A percentile compares a stretch with the other conserved stretches of the same genome.
Conservation (phyloP, 352 stramenopile species). For the Peronospora belbahrii region DNA sequence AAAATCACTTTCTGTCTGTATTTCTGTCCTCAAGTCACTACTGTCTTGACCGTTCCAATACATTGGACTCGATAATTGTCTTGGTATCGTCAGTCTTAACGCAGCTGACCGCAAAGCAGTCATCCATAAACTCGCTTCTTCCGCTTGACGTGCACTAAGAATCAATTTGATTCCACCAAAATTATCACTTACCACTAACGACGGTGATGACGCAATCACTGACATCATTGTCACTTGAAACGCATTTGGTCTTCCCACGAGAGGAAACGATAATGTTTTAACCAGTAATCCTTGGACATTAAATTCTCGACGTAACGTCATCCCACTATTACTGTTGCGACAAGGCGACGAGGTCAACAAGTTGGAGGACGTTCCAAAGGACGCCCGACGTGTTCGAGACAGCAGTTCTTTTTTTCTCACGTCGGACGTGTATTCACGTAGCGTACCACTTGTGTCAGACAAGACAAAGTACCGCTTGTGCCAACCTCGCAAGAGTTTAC, state of each 20-base stretch:
- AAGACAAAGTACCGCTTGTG: slow-evolving; percentile 68
- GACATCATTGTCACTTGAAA: slow-evolving; percentile 42
- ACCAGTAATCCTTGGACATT: slow-evolving; percentile 25
- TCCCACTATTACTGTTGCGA: slow-evolving; percentile 27
- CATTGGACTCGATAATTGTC: slow-evolving; percentile 5
- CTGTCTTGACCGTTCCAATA: slow-evolving; percentile 10
- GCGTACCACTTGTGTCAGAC: slow-evolving; percentile 21
- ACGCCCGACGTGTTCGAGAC: slow-evolving; percentile 6
- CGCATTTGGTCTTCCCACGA: slow-evolving; percentile 36
- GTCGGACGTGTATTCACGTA: slow-evolving; percentile 46
- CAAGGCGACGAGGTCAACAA: slow-evolving; percentile 9
- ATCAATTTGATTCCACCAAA: slow-evolving; percentile 21
- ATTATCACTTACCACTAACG: background rate
- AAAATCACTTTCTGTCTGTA: slow-evolving; percentile 21
- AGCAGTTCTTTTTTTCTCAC: slow-evolving; percentile 9
- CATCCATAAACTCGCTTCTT: slow-evolving; percentile 45
- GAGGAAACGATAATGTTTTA: slow-evolving; percentile 43
- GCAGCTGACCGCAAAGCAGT: slow-evolving; percentile 21
- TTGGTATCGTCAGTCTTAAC: slow-evolving; percentile 8
- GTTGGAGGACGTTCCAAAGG: slow-evolving; percentile 7
- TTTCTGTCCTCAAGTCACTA: slow-evolving; percentile 2
- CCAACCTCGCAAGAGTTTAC: slow-evolving; percentile 56
- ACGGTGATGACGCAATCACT: slow-evolving; percentile 4
- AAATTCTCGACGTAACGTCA: slow-evolving; percentile 42
- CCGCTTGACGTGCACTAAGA: slow-evolving; percentile 37